Evolutionary conservation across 2,329 filamentous ascomycete genomes (phyloP).

Genomic region (Ceratocystis albifundus): DNA sequence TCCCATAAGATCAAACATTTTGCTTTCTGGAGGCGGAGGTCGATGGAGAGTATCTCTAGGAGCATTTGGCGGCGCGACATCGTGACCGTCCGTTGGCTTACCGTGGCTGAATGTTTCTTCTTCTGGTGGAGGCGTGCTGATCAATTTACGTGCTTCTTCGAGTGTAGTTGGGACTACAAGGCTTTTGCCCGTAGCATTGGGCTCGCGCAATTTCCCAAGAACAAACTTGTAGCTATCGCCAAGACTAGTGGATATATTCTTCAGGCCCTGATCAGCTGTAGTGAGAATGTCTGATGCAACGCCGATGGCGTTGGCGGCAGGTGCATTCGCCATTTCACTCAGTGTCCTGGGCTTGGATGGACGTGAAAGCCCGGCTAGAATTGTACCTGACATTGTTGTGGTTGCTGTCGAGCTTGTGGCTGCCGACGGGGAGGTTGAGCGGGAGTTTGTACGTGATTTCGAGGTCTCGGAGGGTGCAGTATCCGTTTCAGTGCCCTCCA

Average conservation of each 20-base stretch:
- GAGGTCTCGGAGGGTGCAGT: background rate
- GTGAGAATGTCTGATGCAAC: slow-evolving; percentile 74
- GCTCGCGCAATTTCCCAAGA: slow-evolving; percentile 72
- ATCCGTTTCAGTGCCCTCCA: slow-evolving; percentile 20
- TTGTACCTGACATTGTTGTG: slow-evolving; percentile 2
- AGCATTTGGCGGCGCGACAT: background rate
- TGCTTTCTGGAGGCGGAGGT: slow-evolving; percentile 43
- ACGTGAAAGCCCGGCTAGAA: slow-evolving; percentile 23
- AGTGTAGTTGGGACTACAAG: slow-evolving; percentile 72
- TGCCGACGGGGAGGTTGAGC: background rate
- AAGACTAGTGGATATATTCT: slow-evolving; percentile 80
- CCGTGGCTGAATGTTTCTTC: slow-evolving; percentile 39
- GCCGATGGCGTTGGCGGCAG: slow-evolving; percentile 61
- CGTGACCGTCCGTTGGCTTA: slow-evolving; percentile 31
- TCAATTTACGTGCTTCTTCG: slow-evolving; percentile 81
- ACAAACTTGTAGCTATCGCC: slow-evolving; percentile 91
- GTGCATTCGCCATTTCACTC: slow-evolving; percentile 76
- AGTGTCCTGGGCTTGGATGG: slow-evolving; percentile 52
- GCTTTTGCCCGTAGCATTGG: slow-evolving; percentile 32
- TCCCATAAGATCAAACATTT: slow-evolving; percentile 57
- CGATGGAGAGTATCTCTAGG: slow-evolving; percentile 23
- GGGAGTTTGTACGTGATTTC: background rate
- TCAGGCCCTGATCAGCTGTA: slow-evolving; percentile 82
- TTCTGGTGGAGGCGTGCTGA: slow-evolving; percentile 57
- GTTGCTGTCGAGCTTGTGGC: background rate